Evolutionary conservation across 208 protist species (phyloP).

Genomic region (Acanthamoeba lugdunensis): DNA sequence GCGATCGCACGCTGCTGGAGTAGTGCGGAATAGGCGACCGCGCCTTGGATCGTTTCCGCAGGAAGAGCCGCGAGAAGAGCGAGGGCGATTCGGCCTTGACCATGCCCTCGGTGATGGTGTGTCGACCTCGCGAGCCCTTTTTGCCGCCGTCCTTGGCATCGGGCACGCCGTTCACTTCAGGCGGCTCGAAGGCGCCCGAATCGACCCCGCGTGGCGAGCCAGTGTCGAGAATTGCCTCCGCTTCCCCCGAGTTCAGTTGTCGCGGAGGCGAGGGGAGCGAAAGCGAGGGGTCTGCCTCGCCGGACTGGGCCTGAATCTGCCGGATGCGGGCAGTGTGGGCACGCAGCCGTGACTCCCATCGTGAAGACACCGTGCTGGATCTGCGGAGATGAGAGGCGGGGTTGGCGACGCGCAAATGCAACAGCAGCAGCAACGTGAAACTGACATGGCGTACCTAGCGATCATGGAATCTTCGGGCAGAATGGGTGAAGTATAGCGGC

Average conservation of each 20-base stretch:
- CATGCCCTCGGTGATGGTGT: constrained; percentile 45
- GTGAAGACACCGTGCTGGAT: neutral
- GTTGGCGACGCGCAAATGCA: too few relatives aligned
- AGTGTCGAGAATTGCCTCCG: neutral
- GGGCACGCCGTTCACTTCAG: neutral
- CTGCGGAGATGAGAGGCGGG: neutral
- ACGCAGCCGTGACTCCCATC: constrained; percentile 14
- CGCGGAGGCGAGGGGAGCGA: neutral
- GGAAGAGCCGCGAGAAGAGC: constrained; percentile 42
- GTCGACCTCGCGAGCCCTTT: neutral
- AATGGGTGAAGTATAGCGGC: neutral
- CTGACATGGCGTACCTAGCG: neutral
- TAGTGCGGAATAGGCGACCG: neutral
- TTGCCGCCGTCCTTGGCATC: neutral
- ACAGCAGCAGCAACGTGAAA: neutral
- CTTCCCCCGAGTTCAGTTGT: neutral
- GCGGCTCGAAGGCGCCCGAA: neutral
- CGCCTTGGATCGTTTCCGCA: constrained; percentile 5
- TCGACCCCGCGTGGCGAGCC: neutral
- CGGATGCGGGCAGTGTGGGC: constrained; percentile 27
- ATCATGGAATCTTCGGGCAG: neutral
- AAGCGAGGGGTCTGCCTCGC: neutral
- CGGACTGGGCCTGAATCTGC: constrained; percentile 5
- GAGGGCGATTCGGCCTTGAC: constrained; percentile 22
- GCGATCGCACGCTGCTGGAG: constrained; percentile 14